These are phyloP conservation scores for Cryphonectria japonica DNA, from an alignment of 2,329 filamentous ascomycete genomes.

Conservation along the genomic window DNA sequence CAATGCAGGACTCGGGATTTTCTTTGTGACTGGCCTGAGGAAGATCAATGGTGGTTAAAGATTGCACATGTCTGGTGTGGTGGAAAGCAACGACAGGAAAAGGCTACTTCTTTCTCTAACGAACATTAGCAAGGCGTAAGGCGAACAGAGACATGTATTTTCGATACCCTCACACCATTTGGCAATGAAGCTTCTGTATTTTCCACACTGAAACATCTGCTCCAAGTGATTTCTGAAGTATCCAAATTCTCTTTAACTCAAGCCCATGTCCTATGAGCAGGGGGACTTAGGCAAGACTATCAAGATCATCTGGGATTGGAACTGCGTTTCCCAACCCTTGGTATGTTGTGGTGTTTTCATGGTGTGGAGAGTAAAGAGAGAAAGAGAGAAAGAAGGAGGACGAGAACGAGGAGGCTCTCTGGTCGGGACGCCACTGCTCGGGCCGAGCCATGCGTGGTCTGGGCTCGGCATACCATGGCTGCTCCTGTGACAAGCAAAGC, in stretches of 20 bases:
- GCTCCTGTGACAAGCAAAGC: background rate
- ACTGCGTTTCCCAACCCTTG: background rate
- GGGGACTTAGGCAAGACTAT: background rate
- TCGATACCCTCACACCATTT: background rate
- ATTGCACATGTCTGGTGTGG: too few species aligned
- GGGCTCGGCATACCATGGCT: background rate
- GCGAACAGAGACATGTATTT: background rate
- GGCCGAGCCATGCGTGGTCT: slow-evolving; percentile 3
- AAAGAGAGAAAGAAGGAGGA: too few species aligned
- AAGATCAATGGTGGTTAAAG: background rate
- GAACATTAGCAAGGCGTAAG: background rate
- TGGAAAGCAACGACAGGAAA: too few species aligned
- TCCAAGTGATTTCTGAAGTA: background rate
- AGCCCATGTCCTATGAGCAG: too few species aligned
- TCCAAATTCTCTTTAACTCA: background rate
- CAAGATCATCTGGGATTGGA: background rate
- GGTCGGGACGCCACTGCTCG: background rate
- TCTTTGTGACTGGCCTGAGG: too few species aligned
- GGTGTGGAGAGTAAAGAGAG: too few species aligned
- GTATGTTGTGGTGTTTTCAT: background rate
- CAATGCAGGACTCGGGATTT: too few species aligned
- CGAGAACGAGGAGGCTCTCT: background rate
- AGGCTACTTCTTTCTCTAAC: too few species aligned
- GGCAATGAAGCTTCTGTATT: background rate
- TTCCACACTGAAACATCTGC: background rate